A percentile compares a stretch with the other conserved stretches of the same genome.
These are phyloP conservation scores for Coniochaeta sp. DNA, from an alignment of 2,329 filamentous ascomycete genomes.

Conservation along the genomic window DNA sequence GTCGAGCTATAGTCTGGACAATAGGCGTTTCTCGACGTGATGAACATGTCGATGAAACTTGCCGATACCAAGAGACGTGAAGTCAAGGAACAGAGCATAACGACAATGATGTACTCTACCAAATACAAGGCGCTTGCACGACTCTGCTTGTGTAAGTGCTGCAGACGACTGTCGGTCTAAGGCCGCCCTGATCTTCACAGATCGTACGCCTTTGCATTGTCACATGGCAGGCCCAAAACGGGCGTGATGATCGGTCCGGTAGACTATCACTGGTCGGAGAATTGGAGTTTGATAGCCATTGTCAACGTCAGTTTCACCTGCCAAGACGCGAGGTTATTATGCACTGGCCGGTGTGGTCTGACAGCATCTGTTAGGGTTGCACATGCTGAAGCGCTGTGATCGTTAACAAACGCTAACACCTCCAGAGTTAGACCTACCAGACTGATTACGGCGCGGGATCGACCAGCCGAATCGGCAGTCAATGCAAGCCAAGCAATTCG, in stretches of 20 bases:
- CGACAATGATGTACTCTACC: neutral
- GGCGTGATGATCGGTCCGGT: neutral
- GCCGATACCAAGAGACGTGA: neutral
- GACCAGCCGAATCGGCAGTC: constrained; percentile 2
- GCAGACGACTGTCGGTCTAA: neutral
- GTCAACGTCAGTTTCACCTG: constrained; percentile 7
- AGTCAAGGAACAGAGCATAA: neutral
- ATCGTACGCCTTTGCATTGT: neutral
- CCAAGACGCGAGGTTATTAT: constrained; percentile 1
- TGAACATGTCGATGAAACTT: neutral
- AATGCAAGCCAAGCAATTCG: constrained; percentile 2
- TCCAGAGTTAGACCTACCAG: neutral
- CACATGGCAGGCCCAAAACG: neutral
- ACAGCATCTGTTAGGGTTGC: neutral
- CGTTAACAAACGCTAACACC: neutral
- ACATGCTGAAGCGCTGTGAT: neutral
- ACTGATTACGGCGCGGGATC: neutral
- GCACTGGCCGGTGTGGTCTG: neutral
- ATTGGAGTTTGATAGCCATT: neutral
- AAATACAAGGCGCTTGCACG: neutral
- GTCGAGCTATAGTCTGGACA: neutral
- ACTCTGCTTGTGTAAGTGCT: neutral
- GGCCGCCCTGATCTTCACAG: constrained; percentile 1
- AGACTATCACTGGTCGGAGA: neutral
- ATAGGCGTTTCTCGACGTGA: neutral